A percentile compares a stretch with the other conserved stretches of the same genome.
phyloP scores from a whole-genome alignment of 768 basidiomycete genomes.

The Gyrodon lividus region DNA sequence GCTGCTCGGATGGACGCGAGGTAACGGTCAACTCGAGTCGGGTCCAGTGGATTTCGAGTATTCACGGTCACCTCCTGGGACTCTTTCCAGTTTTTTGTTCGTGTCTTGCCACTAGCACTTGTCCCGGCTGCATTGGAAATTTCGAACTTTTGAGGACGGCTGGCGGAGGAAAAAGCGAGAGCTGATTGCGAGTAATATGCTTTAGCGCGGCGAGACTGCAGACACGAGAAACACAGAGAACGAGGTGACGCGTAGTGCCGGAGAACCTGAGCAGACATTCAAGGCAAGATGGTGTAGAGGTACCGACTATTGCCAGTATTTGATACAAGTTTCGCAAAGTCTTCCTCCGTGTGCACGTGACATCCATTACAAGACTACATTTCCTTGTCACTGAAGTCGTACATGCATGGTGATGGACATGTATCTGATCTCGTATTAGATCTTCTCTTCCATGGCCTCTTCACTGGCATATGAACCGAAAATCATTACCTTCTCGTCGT shows the following conservation, averaged over 20 bases:
- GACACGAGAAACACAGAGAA: constrained; percentile 16
- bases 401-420: not conserved
- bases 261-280: constrained; percentile 25
- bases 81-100: constrained; percentile 2
- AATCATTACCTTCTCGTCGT: constrained; percentile 37
- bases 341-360: constrained; percentile 18
- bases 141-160: constrained; percentile 4
- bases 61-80: constrained; percentile 1
- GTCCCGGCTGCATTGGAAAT: constrained; percentile 4
- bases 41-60: constrained; percentile 33
- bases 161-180: constrained; percentile 10
- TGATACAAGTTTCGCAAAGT: no score
- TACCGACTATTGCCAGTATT: no score
- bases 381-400: no score
- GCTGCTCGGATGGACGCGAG: constrained; percentile 51
- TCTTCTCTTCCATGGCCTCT: constrained; percentile 12
- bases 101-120: not conserved
- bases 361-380: not conserved
- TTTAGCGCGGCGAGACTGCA: constrained; percentile 13
- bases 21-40: constrained; percentile 52
- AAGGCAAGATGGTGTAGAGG: no score
- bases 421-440: not conserved
- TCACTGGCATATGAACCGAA: constrained; percentile 13
- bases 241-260: constrained; percentile 14
- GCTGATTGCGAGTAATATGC: constrained; percentile 28